Evolutionary conservation across 2,329 filamentous ascomycete genomes (phyloP), one percentile per base, ranked within the genome.

Genomic region (Calonectria pauciramosa): DNA sequence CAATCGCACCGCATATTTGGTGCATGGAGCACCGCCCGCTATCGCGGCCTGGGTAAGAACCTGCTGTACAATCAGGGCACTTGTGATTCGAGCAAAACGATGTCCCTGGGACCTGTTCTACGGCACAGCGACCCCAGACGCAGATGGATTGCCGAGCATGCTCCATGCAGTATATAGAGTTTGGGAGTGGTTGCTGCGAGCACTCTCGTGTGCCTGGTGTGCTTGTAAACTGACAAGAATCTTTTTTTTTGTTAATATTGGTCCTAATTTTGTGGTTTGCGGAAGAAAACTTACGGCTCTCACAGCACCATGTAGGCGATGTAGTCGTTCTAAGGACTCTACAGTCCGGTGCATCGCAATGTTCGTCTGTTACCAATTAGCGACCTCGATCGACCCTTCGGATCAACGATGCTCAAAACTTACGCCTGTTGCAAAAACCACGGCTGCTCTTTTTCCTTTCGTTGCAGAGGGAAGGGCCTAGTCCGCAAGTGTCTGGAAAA

Each of bases 1-100:
- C 73, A 23, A 34, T 32, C 1, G 69, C 69, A 8, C 60, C 56
- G 36, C 79, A 80, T 1, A 32, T 56, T 23, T 80, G 79, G 68
- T 80, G 79, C 0, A 28, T 30, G 18, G 23, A 28, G 38, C 71
- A 73, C 26, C 51, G 70, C 14, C 56, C 44, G 16, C 34, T 68
- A 23, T 72, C 64, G 10, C 44, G 70, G 32, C 64, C 65, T 36
- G 26, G 52, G 41, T 44, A 52, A 5, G 44, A 41, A 3, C 56
- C 56, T 28, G 32, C 59, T 3, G 34, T 18, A n/a, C 70, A 72
- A 18, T 41, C 65, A 10, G 26, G 54, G 11, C 70, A 72, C 44
- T 72, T 72, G 64, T 72, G 70, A n/a, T 23, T 54, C 34, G 20
- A 23, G 34, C 70, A 72, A 44, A 64, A 72, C 13, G 41, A 56